These are phyloP conservation scores for Ustanciosporium gigantosporum DNA, from an alignment of 1,284 basidiomycete genomes.

Conservation along the genomic window DNA sequence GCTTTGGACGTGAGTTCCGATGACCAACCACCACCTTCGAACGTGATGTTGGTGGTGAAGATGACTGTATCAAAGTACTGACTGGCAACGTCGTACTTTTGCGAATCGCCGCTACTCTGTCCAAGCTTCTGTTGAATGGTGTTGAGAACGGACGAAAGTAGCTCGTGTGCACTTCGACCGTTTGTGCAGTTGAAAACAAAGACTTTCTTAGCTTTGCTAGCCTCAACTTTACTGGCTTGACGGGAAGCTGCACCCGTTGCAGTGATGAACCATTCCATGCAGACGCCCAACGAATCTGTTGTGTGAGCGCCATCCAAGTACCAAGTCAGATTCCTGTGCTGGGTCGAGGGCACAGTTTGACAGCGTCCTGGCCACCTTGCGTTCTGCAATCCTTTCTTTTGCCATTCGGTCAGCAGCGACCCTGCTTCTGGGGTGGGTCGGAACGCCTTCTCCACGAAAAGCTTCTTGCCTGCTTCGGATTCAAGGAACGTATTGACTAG, in stretches of 20 bases:
- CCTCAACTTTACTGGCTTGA: slow-evolving; percentile 4
- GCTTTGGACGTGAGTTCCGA: slow-evolving; percentile 63
- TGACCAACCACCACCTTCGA: slow-evolving; percentile 82
- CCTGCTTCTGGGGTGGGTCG: background rate
- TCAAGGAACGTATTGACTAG: slow-evolving; percentile 74
- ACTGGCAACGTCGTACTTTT: slow-evolving; percentile 22
- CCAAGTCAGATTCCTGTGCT: slow-evolving; percentile 69
- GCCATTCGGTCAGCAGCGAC: slow-evolving; percentile 54
- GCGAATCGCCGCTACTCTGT: background rate
- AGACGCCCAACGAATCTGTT: slow-evolving; percentile 81
- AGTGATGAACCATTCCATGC: slow-evolving; percentile 76
- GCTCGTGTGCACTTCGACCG: slow-evolving; percentile 76
- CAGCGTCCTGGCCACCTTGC: slow-evolving; percentile 96
- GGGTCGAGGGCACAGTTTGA: slow-evolving; percentile 72
- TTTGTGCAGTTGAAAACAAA: slow-evolving; percentile 96
- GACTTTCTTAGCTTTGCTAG: slow-evolving; percentile 64
- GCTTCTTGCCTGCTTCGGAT: slow-evolving; percentile 55
- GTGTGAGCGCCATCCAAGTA: slow-evolving; percentile 96
- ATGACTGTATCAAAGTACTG: slow-evolving; percentile 77
- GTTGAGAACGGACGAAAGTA: slow-evolving; percentile 71
- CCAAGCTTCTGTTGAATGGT: slow-evolving; percentile 13
- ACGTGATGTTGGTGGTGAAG: slow-evolving; percentile 96
- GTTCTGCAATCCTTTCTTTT: slow-evolving; percentile 70
- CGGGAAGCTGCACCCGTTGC: slow-evolving; percentile 3
- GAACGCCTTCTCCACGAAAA: slow-evolving; percentile 18